Percentiles rank a stretch among this genome's conserved stretches.
Conservation (phyloP, 208 protist species). For the Leptomonas pyrrhocoris region DNA sequence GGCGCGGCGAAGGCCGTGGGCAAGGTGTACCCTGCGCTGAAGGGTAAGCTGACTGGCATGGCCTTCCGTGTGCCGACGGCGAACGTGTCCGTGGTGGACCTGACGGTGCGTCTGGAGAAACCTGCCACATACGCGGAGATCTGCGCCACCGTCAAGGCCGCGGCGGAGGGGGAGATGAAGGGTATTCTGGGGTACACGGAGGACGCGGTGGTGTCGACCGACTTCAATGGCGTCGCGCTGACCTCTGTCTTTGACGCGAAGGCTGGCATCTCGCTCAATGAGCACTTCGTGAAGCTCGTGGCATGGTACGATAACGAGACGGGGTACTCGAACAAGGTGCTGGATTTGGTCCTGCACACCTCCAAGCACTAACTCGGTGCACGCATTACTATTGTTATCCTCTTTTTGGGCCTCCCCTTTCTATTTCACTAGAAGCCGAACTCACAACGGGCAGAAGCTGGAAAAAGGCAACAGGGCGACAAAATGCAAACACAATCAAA, state of each 20-base stretch:
- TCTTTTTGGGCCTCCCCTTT: too few relatives aligned
- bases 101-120: conserved; percentile 95
- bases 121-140: conserved; percentile 96
- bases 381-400: not conserved
- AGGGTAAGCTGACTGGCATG: conserved; percentile 96
- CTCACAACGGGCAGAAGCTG: too few relatives aligned
- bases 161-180: conserved; percentile 93
- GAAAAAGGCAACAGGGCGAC: too few relatives aligned
- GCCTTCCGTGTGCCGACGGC: conserved; percentile 98
- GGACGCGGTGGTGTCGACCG: conserved; percentile 98
- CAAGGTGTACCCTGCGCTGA: conserved; percentile 92
- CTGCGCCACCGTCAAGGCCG: conserved; percentile 93
- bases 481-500: too few relatives aligned
- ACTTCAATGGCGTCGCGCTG: conserved; percentile 96
- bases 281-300: conserved; percentile 98
- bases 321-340: conserved; percentile 98
- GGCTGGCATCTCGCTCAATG: conserved; percentile 96
- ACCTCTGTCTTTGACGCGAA: conserved; percentile 99
- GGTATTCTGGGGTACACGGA: conserved; percentile 98
- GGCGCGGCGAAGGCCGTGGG: conserved; percentile 99
- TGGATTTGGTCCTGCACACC: conserved; percentile 96
- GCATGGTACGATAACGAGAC: conserved; percentile 99
- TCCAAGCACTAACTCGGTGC: conserved; percentile 46
- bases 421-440: too few relatives aligned
- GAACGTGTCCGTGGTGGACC: conserved; percentile 99